phyloP scores from a whole-genome alignment of 2,329 filamentous ascomycete species.

The Penicillium vulpinum region DNA sequence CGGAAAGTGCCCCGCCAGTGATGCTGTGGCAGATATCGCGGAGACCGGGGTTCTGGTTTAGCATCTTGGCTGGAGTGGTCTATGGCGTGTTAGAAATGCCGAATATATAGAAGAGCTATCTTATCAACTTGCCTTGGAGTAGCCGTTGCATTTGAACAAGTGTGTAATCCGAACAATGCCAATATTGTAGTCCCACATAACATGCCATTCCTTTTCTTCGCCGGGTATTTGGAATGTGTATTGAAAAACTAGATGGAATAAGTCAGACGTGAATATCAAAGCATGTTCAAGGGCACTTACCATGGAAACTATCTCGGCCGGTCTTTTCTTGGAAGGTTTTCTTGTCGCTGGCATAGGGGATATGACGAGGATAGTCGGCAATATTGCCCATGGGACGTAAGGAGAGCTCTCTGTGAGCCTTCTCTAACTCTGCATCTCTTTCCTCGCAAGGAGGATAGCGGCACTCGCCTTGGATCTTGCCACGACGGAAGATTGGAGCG shows the following conservation, averaged over 20 bases:
- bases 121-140: conserved; percentile 69
- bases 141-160: conserved; percentile 88
- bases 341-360: conserved; percentile 94
- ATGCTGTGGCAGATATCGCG: conserved; percentile 91
- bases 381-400: conserved; percentile 66
- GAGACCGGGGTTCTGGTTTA: conserved; percentile 75
- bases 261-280: conserved; percentile 7
- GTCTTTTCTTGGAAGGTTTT: conserved; percentile 86
- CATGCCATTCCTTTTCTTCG: conserved; percentile 65
- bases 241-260: conserved; percentile 43
- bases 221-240: conserved; percentile 76
- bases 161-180: conserved; percentile 92
- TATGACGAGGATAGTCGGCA: conserved; percentile 66
- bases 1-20: conserved; percentile 84
- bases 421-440: conserved; percentile 57
- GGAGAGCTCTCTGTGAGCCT: conserved; percentile 62
- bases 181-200: conserved; percentile 98
- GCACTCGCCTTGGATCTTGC: conserved; percentile 64
- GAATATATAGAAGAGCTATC: background rate
- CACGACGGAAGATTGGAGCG: conserved; percentile 61
- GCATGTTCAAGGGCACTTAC: conserved; percentile 47
- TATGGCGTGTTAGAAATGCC: conserved; percentile 40
- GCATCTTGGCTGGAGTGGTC: conserved; percentile 86
- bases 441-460: conserved; percentile 74
- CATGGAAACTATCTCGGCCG: conserved; percentile 82